Percentiles rank a stretch among this genome's conserved stretches.
Evolutionary conservation across 768 basidiomycete genomes (phyloP).

Genomic region (Mycena polygramma): DNA sequence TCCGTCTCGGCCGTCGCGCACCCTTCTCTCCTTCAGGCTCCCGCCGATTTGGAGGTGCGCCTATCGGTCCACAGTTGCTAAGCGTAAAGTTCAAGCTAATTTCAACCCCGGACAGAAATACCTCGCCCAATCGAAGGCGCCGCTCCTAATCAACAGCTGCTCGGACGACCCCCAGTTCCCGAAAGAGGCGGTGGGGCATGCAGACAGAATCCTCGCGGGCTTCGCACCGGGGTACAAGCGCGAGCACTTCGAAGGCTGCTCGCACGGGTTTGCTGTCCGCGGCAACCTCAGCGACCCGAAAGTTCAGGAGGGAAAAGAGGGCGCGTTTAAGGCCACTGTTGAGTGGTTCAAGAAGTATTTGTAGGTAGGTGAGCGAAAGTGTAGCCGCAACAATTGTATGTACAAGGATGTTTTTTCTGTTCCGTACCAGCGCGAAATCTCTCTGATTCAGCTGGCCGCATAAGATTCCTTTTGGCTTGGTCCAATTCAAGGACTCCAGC

Average conservation of each 20-base stretch:
- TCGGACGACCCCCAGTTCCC: slow-evolving; percentile 27
- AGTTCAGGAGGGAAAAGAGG: slow-evolving; percentile 37
- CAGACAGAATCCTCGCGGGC: slow-evolving; percentile 26
- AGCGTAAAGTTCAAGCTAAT: no score
- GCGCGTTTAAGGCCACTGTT: slow-evolving; percentile 33
- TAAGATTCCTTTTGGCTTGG: no score
- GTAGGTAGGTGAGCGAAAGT: not conserved
- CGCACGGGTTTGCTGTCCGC: slow-evolving; percentile 35
- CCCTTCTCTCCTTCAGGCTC: slow-evolving; percentile 49
- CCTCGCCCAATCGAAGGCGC: slow-evolving; percentile 21
- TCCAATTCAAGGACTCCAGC: no score
- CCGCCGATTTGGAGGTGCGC: slow-evolving; percentile 45
- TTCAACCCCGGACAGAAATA: slow-evolving; percentile 26
- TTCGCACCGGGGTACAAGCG: slow-evolving; percentile 38
- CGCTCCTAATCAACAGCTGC: slow-evolving; percentile 38
- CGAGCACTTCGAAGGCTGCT: slow-evolving; percentile 34
- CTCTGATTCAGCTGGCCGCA: no score
- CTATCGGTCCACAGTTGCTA: no score
- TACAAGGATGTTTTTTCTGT: no score
- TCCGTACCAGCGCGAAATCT: no score
- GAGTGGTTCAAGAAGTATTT: slow-evolving; percentile 34
- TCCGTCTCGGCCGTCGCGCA: slow-evolving; percentile 43
- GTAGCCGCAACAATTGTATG: no score
- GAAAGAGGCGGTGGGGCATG: slow-evolving; percentile 27
- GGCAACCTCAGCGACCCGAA: slow-evolving; percentile 37